Percentiles rank a stretch among this genome's conserved stretches.
Conservation (phyloP, 2,329 filamentous ascomycete species). For the Diaporthe velutina region DNA sequence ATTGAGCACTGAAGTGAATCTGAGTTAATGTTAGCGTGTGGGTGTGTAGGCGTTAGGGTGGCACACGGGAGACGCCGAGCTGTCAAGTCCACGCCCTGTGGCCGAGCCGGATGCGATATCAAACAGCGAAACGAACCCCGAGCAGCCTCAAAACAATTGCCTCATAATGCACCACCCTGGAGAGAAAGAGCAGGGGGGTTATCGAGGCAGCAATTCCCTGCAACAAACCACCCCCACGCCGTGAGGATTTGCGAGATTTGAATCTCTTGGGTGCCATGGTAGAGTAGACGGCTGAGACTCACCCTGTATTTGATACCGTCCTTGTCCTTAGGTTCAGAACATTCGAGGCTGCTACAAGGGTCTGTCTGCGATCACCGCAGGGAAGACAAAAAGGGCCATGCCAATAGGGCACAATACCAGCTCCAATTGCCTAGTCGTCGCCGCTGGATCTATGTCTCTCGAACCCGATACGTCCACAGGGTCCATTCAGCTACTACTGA, state of each 20-base stretch:
- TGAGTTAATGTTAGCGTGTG: neutral
- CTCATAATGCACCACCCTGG: neutral
- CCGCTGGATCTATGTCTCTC: too few species aligned
- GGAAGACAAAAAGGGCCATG: neutral
- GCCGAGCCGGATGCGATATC: neutral
- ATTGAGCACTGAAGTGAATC: neutral
- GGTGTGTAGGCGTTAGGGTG: neutral
- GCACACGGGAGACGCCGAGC: slow-evolving; percentile 24
- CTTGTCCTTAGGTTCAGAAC: neutral
- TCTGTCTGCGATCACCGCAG: neutral
- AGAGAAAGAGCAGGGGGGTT: neutral
- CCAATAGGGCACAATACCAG: neutral
- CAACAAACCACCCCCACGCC: slow-evolving; percentile 2
- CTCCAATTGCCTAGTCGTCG: neutral
- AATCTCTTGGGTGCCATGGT: slow-evolving; percentile 19
- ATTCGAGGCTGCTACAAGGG: neutral
- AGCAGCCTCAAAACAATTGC: slow-evolving; percentile 12
- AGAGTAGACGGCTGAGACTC: neutral
- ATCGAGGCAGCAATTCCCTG: neutral
- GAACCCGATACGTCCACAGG: neutral
- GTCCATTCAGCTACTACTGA: neutral
- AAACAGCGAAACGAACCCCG: slow-evolving; percentile 9
- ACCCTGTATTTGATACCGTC: neutral
- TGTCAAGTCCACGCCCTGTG: neutral
- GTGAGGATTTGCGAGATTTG: slow-evolving; percentile 16